Base-by-base conservation (phyloP, 768 basidiomycete species). In the Nidula microcarpa region DNA sequence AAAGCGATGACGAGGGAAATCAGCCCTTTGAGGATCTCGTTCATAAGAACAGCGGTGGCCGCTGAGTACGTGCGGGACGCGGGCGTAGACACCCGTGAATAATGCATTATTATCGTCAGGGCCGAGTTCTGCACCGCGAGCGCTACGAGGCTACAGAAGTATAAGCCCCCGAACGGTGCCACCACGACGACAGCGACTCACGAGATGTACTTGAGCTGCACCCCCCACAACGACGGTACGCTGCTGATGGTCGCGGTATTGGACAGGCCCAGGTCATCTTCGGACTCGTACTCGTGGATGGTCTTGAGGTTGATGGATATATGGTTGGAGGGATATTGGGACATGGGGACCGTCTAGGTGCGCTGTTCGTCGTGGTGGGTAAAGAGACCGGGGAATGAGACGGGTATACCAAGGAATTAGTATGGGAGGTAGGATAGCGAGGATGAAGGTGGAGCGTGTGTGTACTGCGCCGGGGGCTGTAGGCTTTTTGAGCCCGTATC, bases 41-140 rank as follows among this genome's bases (percentile, higher is more conserved):
- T 95, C 72, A 97, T 80, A 35, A 98, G 80, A 32, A 98, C 95
- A 47, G 95, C 95, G 5, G 91, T 84, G 10, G 93, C 92, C n/a
- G 96, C 90, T 35, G 91, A 95, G 69, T 98, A 98, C 2, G 86
- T 78, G 51, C 80, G 77, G 51, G 86, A 84, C 0, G 89, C 82
- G 2, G 90, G 77, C 14, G 85, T 82, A 8, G 89, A 87, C 50
- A 91, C 86, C 57, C 94, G 85, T 37, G 96, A 97, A 70, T 96
- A 91, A 74, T 97, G 94, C 91, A 98, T 95, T 67, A 98, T 88
- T 68, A 98, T 83, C 34, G 93, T 90, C 52, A 98, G 67, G 52
- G 85, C 74, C 17, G 93, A 93, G 72, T 98, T 98, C 74, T 98
- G 95, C 49, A 94, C 81, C 48, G 92, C 92, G 66, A 94, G 79